Base-by-base conservation (phyloP, 805 yeast genomes). In the Scheffersomyces amazonensis region DNA sequence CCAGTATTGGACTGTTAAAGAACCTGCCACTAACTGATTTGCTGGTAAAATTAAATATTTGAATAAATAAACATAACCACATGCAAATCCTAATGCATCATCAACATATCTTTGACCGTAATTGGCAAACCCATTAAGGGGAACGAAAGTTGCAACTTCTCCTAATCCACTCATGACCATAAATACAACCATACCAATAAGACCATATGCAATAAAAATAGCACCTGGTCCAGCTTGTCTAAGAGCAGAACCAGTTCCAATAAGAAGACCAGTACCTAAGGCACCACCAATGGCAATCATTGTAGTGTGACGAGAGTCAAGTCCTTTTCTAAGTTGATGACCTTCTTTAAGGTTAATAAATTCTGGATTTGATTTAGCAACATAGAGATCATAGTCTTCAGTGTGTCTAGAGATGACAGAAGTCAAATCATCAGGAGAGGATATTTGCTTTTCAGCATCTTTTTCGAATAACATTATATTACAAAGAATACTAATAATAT, bases 271-370 rank as follows among this genome's bases (percentile, higher is more conserved):
- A 1, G 93, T 84, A 39, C 93, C 93, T 36, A 86, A 62, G 7
- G 91, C 86, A 48, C 93, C 91, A 48, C 93, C 95, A 47, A 87
- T 78, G 46, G 93, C 84, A 53, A 83, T 79, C 84, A 83, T 79
- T 39, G 80, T 72, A 45, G 81, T 71, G 52, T 82, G 88, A 37
- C 88, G 59, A 34, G 84, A 74, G 45, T 72, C 65, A 42, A 72
- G 53, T 36, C 62, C 63, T 42, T 69, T 68, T 41, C 69, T 71
- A 47, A 74, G 64, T 41, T 64, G 54, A 40, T 68, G 74, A 5
- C 77, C 77, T 22, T 68, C 74, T 9, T 53, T 56, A 20, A 69
- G 69, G 5, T 63, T 44, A 16, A 57, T 47, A 21, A 56, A 44
- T 12, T 53, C 41, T 2, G 78, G 77, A 40, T 59, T 62, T n/a